A percentile compares a stretch with the other conserved stretches of the same genome.
Conservation (phyloP, 2,329 filamentous ascomycete genomes). For the Zymoseptoria crescenta region DNA sequence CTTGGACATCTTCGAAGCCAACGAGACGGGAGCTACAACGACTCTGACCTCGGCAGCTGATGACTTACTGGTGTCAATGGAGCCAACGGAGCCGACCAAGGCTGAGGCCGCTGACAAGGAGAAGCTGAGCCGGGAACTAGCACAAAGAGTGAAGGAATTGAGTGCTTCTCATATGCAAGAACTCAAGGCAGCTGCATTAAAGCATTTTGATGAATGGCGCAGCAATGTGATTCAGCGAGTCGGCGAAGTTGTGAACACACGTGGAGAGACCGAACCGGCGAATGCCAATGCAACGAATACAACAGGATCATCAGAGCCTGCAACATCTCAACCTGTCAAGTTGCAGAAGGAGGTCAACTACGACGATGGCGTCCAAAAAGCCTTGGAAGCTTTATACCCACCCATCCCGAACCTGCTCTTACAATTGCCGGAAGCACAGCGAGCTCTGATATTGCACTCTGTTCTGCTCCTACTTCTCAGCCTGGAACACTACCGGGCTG, state of each 20-base stretch:
- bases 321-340: conserved; percentile 14
- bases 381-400: conserved; percentile 28
- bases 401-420: conserved; percentile 32
- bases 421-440: conserved; percentile 29
- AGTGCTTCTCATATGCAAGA: conserved; percentile 49
- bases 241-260: conserved; percentile 52
- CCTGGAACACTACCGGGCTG: conserved; percentile 32
- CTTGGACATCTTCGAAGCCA: conserved; percentile 35
- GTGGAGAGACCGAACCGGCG: conserved; percentile 26
- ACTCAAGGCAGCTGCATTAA: conserved; percentile 60
- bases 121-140: conserved; percentile 26
- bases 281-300: conserved; percentile 18
- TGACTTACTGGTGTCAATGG: conserved; percentile 19
- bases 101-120: conserved; percentile 12
- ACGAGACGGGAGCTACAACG: conserved; percentile 25
- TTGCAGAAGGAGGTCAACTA: conserved; percentile 20
- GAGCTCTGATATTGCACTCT: conserved; percentile 31
- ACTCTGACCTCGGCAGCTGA: conserved; percentile 25
- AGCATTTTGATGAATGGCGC: conserved; percentile 76
- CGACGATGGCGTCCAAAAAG: conserved; percentile 25
- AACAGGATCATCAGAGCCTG: conserved; percentile 3
- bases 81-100: conserved; percentile 1
- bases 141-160: conserved; percentile 42
- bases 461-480: conserved; percentile 33
- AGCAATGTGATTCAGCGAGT: conserved; percentile 61